Evolutionary conservation across 257 asterid species (phyloP).

Genomic region (Coffea eugenioides): DNA sequence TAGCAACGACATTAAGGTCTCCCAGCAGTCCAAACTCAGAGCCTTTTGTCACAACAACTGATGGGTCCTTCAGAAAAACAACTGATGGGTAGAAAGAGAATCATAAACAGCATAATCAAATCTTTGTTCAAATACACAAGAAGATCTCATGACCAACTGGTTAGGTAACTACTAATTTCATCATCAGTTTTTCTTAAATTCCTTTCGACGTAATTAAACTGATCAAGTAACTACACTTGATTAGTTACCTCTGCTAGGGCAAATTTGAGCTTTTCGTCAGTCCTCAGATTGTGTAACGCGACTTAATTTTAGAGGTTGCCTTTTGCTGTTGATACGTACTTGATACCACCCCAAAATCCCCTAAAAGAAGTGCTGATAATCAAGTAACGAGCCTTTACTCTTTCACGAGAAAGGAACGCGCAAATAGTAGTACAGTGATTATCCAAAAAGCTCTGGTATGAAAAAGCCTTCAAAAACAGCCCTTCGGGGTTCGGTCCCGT

Average conservation of each 20-base stretch:
- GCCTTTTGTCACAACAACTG: background rate
- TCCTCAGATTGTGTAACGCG: background rate
- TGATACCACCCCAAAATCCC: background rate
- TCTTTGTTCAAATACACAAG: background rate
- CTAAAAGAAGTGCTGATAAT: constrained; percentile 3
- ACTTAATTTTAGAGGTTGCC: background rate
- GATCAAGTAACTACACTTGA: background rate
- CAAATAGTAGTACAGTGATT: background rate
- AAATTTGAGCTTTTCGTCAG: background rate
- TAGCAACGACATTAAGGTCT: background rate
- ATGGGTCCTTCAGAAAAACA: too few species aligned
- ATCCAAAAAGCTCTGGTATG: background rate
- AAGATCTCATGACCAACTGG: too few species aligned
- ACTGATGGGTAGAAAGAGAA: background rate
- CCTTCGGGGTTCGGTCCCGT: too few species aligned
- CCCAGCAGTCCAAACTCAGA: background rate
- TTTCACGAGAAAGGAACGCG: constrained; percentile 6
- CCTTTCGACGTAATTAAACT: too few species aligned
- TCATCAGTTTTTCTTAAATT: background rate
- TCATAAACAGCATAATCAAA: too few species aligned
- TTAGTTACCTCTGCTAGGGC: too few species aligned
- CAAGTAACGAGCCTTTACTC: constrained; percentile 1
- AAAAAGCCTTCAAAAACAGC: background rate
- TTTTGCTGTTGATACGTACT: background rate
- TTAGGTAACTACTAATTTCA: background rate